Evolutionary conservation across 2,329 filamentous ascomycete genomes (phyloP), one percentile per base, ranked within the genome.

Genomic region (Colletotrichum coccodes): DNA sequence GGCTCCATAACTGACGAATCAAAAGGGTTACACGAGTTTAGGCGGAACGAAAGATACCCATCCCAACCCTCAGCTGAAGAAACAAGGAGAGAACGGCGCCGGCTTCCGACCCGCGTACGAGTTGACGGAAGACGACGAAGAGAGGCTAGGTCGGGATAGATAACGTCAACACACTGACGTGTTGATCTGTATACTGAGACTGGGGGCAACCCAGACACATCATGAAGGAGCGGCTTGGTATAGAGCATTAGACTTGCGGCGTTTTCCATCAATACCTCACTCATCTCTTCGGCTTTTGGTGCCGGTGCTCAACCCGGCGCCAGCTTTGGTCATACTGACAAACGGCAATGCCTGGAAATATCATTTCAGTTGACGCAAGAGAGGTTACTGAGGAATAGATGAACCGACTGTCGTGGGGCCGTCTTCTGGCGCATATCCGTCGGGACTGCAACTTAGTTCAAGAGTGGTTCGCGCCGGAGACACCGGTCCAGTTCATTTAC

Each of bases 21-120:
- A 6, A 1, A 76, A 78, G 72, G 95, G 95, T 11, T 98, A 96
- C 80, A 97, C 96, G 3, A 95, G 92, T 71, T 85, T 99, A n/a
- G 96, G 96, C 23, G 95, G 96, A 3, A 94, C 90, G 28, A 91
- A 90, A 64, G 94, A 99, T 80, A 99, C 96, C 3, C 88, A 92
- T 72, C 95, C 94, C 0, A 99, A 99, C 77, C 96, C 96, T 11
- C 89, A 88, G 40, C 80, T 97, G 74, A 87, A 84, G 71, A 74
- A 72, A 59, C 78, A 76, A 14, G 75, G 75, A 18, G 75, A 76
- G 42, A 77, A 75, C 18, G 71, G 71, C n/a, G 75, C 66, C 2
- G 78, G 72, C 6, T 95, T 92, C 76, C 83, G 88, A 58, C 93
- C 93, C 1, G 93, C 93, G 0, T 95, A 94, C 77, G 91, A 94